Evolutionary conservation across 495 filamentous ascomycete species (phyloP).

Genomic region (Xylaria nigripes): DNA sequence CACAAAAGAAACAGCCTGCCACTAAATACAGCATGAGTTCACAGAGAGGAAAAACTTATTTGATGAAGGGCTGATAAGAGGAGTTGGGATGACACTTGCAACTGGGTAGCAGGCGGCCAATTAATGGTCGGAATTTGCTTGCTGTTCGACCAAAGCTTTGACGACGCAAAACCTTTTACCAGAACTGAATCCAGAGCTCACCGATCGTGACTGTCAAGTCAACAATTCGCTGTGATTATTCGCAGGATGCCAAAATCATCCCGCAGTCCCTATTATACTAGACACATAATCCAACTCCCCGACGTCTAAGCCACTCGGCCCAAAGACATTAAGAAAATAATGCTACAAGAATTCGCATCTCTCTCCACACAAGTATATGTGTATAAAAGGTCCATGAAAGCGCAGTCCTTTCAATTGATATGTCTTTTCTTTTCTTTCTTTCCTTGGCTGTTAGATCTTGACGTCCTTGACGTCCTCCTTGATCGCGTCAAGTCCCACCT

Average conservation of each 20-base stretch:
- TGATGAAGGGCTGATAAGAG: not conserved
- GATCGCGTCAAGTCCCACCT: conserved; percentile 45
- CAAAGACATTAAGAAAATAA: too few relatives aligned
- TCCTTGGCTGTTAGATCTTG: conserved; percentile 36
- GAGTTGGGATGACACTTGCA: not conserved
- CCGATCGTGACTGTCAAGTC: too few relatives aligned
- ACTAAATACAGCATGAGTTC: conserved; percentile 41
- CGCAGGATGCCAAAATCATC: too few relatives aligned
- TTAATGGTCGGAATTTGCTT: not conserved
- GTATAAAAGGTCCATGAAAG: too few relatives aligned
- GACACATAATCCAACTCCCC: too few relatives aligned
- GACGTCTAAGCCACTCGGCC: too few relatives aligned
- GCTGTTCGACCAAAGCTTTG: not conserved
- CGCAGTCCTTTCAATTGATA: too few relatives aligned
- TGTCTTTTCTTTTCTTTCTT: not conserved
- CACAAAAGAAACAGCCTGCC: conserved; percentile 83
- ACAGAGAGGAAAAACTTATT: not conserved
- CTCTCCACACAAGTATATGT: too few relatives aligned
- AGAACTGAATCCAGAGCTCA: too few relatives aligned
- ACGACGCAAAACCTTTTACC: not conserved
- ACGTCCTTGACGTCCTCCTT: conserved; percentile 50
- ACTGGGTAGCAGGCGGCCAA: not conserved
- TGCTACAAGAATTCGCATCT: too few relatives aligned
- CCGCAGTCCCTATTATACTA: too few relatives aligned
- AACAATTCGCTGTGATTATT: too few relatives aligned